Evolutionary conservation across 1,284 basidiomycete species (phyloP).

Genomic region (Vanrija humicola): DNA sequence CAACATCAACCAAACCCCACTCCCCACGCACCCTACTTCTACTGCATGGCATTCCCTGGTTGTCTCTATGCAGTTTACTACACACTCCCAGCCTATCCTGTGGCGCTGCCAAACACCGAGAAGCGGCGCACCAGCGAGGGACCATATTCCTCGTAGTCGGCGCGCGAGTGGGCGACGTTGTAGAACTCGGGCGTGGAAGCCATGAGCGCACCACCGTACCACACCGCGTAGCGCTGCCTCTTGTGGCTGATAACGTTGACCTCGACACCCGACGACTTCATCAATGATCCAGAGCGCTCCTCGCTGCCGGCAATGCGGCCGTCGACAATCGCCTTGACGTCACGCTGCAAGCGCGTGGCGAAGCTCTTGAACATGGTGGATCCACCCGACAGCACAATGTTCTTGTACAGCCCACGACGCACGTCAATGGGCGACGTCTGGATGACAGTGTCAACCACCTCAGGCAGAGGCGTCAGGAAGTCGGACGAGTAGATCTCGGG

Average conservation of each 20-base stretch:
- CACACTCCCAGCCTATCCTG: slow-evolving; percentile 46
- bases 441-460: slow-evolving; percentile 95
- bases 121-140: slow-evolving; percentile 93
- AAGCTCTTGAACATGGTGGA: slow-evolving; percentile 99
- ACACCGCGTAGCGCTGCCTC: slow-evolving; percentile 95
- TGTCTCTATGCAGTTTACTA: background rate
- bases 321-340: slow-evolving; percentile 91
- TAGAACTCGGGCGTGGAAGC: slow-evolving; percentile 97
- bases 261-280: slow-evolving; percentile 86
- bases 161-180: slow-evolving; percentile 94
- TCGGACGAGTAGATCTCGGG: slow-evolving; percentile 98
- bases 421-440: slow-evolving; percentile 95
- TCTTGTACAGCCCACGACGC: slow-evolving; percentile 91
- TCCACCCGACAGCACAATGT: slow-evolving; percentile 92
- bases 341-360: slow-evolving; percentile 88
- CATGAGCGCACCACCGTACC: slow-evolving; percentile 94
- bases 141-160: slow-evolving; percentile 95
- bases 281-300: slow-evolving; percentile 66
- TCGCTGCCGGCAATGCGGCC: slow-evolving; percentile 77
- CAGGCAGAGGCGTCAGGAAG: slow-evolving; percentile 93
- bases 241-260: slow-evolving; percentile 99
- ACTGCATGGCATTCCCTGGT: too few relatives aligned
- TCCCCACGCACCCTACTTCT: too few relatives aligned
- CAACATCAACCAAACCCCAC: too few relatives aligned
- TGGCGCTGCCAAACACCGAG: slow-evolving; percentile 88